Conservation (phyloP, 805 yeast genomes). For the Sungouiozyma intestinalis region DNA sequence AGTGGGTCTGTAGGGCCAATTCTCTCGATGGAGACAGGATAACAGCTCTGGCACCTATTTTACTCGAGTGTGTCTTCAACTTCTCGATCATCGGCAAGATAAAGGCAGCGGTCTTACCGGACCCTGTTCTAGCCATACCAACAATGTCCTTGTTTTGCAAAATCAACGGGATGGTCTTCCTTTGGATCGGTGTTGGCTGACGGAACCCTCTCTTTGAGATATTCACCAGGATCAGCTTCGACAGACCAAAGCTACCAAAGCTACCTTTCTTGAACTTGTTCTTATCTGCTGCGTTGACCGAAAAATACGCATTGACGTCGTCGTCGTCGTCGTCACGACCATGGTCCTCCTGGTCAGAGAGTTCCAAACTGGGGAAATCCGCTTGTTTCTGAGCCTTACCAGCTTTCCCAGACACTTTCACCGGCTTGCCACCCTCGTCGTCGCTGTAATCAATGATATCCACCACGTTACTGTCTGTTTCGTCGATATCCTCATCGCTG, state of each 20-base stretch:
- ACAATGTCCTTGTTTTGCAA: constrained; percentile 87
- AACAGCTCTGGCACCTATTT: constrained; percentile 80
- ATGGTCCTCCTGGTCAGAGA: constrained; percentile 40
- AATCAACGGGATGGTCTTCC: constrained; percentile 87
- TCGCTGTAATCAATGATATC: constrained; percentile 25
- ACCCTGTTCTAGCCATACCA: constrained; percentile 99
- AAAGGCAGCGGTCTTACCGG: constrained; percentile 98
- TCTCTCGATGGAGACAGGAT: constrained; percentile 93
- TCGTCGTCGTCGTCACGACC: constrained; percentile 35
- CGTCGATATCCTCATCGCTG: constrained; percentile 30
- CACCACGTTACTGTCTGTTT: constrained; percentile 18
- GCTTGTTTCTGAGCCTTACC: constrained; percentile 5
- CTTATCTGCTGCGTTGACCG: constrained; percentile 25
- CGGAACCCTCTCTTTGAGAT: constrained; percentile 78
- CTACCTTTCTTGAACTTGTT: constrained; percentile 52
- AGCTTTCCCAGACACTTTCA: constrained; percentile 10
- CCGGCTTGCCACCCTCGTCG: constrained; percentile 18
- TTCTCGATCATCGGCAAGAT: constrained; percentile 81
- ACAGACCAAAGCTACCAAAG: constrained; percentile 83
- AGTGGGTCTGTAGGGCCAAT: constrained; percentile 84
- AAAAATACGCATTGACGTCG: constrained; percentile 37
- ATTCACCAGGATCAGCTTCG: constrained; percentile 57
- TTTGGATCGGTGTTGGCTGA: constrained; percentile 96
- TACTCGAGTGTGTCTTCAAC: constrained; percentile 73
- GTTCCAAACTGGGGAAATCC: constrained; percentile 41